phyloP scores from a whole-genome alignment of 2,329 filamentous ascomycete genomes.

The Aspergillus candidus region DNA sequence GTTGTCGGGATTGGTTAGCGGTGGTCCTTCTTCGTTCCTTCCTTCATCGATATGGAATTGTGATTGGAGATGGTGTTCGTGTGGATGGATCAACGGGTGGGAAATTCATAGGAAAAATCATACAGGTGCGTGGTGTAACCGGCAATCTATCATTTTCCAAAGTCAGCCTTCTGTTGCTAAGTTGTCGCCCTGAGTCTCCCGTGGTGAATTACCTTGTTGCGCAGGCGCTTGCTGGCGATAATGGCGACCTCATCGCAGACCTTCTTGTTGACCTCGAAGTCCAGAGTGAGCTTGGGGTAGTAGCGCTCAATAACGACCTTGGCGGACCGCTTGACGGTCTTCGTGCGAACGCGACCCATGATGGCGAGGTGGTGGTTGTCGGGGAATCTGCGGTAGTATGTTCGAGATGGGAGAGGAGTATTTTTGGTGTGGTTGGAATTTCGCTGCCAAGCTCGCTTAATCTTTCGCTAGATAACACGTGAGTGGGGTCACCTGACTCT shows the following conservation, averaged over 20 bases:
- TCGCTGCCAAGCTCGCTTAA: constrained; percentile 3
- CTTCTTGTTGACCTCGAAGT: constrained; percentile 99
- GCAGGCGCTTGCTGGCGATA: constrained; percentile 96
- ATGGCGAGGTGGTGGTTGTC: constrained; percentile 31
- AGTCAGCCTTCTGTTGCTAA: too few relatives aligned
- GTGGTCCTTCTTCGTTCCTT: background rate
- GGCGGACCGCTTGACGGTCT: constrained; percentile 77
- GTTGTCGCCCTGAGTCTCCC: too few relatives aligned
- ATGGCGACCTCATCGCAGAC: constrained; percentile 99
- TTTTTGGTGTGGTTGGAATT: constrained; percentile 4
- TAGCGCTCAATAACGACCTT: constrained; percentile 99
- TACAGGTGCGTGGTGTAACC: constrained; percentile 89
- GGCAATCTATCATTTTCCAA: constrained; percentile 61
- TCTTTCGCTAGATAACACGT: background rate
- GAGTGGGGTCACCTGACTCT: too few relatives aligned
- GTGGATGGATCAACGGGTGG: background rate
- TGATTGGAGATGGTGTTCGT: too few relatives aligned
- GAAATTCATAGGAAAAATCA: constrained; percentile 2
- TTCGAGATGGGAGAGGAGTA: background rate
- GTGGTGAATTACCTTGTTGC: constrained; percentile 78
- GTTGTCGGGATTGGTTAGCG: background rate
- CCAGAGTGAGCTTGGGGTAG: constrained; percentile 95
- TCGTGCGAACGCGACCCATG: constrained; percentile 47
- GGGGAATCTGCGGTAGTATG: constrained; percentile 2
- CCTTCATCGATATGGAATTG: background rate